These are phyloP conservation scores for Trichoderma orchidacearum DNA, from an alignment of 495 filamentous ascomycete genomes.

Conservation along the genomic window DNA sequence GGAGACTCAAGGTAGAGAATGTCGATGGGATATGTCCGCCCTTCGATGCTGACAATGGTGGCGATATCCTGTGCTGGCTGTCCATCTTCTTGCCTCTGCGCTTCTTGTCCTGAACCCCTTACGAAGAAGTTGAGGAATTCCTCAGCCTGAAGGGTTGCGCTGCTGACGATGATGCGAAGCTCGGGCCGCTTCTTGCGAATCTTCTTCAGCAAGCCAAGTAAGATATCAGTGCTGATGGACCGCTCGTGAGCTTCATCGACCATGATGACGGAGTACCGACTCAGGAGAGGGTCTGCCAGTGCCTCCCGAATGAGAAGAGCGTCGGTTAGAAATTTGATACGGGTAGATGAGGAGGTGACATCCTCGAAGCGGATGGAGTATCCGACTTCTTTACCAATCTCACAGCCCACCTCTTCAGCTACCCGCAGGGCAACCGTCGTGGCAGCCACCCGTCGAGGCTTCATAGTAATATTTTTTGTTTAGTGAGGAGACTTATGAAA, in stretches of 20 bases:
- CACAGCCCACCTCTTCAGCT: slow-evolving; percentile 83
- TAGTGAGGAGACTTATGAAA: neutral
- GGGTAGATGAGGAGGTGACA: slow-evolving; percentile 72
- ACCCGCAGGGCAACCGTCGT: slow-evolving; percentile 85
- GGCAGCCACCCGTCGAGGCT: slow-evolving; percentile 88
- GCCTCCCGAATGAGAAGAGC: slow-evolving; percentile 89
- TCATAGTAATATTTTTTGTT: slow-evolving; percentile 9
- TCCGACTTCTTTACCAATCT: slow-evolving; percentile 87
- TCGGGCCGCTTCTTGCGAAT: slow-evolving; percentile 72
- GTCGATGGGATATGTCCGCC: slow-evolving; percentile 85
- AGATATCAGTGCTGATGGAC: slow-evolving; percentile 84
- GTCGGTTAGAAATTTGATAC: slow-evolving; percentile 95
- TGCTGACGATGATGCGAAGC: slow-evolving; percentile 81
- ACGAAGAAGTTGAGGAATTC: slow-evolving; percentile 75
- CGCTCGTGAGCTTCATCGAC: slow-evolving; percentile 97
- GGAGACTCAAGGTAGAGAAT: slow-evolving; percentile 71
- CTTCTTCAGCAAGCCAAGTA: slow-evolving; percentile 91
- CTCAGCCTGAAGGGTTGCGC: slow-evolving; percentile 87
- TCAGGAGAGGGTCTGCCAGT: slow-evolving; percentile 81
- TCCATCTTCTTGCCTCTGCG: slow-evolving; percentile 21
- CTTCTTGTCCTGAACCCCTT: slow-evolving; percentile 18
- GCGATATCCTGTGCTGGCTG: slow-evolving; percentile 23
- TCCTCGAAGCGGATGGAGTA: slow-evolving; percentile 97
- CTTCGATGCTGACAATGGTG: slow-evolving; percentile 78
- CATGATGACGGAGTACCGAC: slow-evolving; percentile 94